Evolutionary conservation across 495 filamentous ascomycete species (phyloP).

Genomic region (Pyrenopolyporus hunteri): DNA sequence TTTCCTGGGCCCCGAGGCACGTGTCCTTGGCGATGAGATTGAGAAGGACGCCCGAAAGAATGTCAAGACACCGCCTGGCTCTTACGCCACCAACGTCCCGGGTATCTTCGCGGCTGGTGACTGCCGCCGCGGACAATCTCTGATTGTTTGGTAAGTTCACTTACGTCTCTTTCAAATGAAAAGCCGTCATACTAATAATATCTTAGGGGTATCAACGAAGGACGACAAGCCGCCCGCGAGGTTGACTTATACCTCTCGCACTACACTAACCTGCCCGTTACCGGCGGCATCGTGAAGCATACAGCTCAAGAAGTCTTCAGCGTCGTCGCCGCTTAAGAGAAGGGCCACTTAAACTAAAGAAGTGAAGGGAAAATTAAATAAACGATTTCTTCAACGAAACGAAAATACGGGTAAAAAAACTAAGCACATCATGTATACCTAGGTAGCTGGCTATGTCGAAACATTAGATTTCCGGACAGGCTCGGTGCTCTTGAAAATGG

Average conservation of each 20-base stretch:
- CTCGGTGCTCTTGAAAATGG: slow-evolving; percentile 16
- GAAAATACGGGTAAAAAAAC: background rate
- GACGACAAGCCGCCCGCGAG: slow-evolving; percentile 90
- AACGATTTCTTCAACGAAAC: slow-evolving; percentile 6
- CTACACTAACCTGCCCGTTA: slow-evolving; percentile 83
- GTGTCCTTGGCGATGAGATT: slow-evolving; percentile 82
- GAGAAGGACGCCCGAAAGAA: slow-evolving; percentile 96
- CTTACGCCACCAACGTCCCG: slow-evolving; percentile 85
- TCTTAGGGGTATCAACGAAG: slow-evolving; percentile 97
- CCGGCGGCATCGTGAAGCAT: slow-evolving; percentile 90
- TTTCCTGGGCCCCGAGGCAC: slow-evolving; percentile 94
- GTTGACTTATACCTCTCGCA: slow-evolving; percentile 88
- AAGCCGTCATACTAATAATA: slow-evolving; percentile 37
- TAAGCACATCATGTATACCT: slow-evolving; percentile 12
- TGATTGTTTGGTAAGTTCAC: slow-evolving; percentile 91
- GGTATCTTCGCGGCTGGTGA: slow-evolving; percentile 97
- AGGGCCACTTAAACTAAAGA: background rate
- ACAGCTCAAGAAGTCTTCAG: slow-evolving; percentile 71
- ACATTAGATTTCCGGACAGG: slow-evolving; percentile 32
- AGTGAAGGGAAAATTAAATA: background rate
- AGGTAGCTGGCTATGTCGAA: slow-evolving; percentile 27
- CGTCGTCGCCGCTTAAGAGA: slow-evolving; percentile 21
- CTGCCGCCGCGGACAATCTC: slow-evolving; percentile 92
- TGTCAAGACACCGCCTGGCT: slow-evolving; percentile 91
- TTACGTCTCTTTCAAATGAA: background rate